Percentiles rank a stretch among this genome's conserved stretches.
Evolutionary conservation across 2,329 filamentous ascomycete species (phyloP).

Genomic region (Epichloe elymi): DNA sequence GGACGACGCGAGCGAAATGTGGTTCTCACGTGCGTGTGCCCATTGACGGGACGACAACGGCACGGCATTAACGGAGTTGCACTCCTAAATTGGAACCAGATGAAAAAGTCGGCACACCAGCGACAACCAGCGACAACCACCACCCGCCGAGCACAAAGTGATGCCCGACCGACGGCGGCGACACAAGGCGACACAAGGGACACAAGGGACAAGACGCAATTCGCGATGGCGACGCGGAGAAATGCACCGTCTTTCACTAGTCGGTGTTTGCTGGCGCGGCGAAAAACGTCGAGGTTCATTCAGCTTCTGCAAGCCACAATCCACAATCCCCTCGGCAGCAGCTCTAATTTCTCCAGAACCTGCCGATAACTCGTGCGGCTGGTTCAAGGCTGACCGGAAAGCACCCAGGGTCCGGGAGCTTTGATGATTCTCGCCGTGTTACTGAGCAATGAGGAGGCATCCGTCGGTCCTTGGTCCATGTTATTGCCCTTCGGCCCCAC

Average conservation of each 20-base stretch:
- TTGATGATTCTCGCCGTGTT: neutral
- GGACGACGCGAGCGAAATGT: neutral
- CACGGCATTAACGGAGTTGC: too few relatives aligned
- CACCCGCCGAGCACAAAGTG: neutral
- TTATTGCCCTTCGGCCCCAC: neutral
- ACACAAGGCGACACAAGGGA: neutral
- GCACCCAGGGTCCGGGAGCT: neutral
- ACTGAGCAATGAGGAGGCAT: neutral
- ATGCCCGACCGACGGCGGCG: neutral
- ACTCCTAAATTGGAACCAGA: too few relatives aligned
- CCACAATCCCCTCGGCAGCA: neutral
- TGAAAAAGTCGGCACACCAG: too few relatives aligned
- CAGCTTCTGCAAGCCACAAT: constrained; percentile 25
- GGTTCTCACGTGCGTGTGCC: neutral
- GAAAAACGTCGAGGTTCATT: constrained; percentile 8
- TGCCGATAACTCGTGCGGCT: constrained; percentile 12
- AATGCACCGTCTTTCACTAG: neutral
- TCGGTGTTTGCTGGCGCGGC: neutral
- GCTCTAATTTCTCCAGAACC: neutral
- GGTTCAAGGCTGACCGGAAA: neutral
- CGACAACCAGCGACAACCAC: too few relatives aligned
- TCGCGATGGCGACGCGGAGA: neutral
- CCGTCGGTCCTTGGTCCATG: neutral
- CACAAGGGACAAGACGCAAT: too few relatives aligned
- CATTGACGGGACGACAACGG: too few relatives aligned